Evolutionary conservation across 2,329 filamentous ascomycete species (phyloP), one percentile per base, ranked within the genome.

Genomic region (Fusarium algeriense): DNA sequence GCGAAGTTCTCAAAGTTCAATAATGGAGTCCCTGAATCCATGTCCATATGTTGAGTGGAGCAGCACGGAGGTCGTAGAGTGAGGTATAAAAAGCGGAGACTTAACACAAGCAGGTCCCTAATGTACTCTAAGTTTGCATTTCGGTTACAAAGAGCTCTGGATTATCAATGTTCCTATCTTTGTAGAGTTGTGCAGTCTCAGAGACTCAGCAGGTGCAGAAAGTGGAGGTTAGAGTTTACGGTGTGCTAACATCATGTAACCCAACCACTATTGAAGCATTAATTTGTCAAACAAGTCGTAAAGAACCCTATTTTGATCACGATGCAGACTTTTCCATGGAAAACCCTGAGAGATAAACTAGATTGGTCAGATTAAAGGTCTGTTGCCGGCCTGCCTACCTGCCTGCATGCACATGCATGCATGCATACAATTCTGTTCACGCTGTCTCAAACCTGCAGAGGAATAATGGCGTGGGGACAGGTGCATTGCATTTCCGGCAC

Each of bases 401-500:
- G 64, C 41, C 32, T 34, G 7, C 17, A 23, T 35, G 20, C 48
- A 26, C 20, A 46, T 26, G 19, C 15, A 50, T 50, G 49, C n/a
- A 54, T 48, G 41, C 30, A 65, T 26, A 34, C 45, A 45, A 53
- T 55, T 55, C 28, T 55, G 28, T 32, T 26, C 17, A 45, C 10
- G 46, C 23, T 58, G 38, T 50, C 30, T 59, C 53, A 23, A 34
- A 37, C 17, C 46, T 60, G 32, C 53, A 38, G 43, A 37, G 40
- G 34, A 49, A 40, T 41, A 58, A 62, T 61, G 48, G 67, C 63
- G 56, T 53, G 49, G 53, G 50, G 54, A 57, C 32, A 62, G 58
- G 49, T 71, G 68, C 64, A 69, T 65, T 71, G 68, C 68, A 71
- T 71, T 57, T 54, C 61, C 63, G 64, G 45, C 54, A 38, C 68